A percentile compares a stretch with the other conserved stretches of the same genome.
phyloP scores from a whole-genome alignment of 768 basidiomycete genomes.

The Termitomyces sp. region DNA sequence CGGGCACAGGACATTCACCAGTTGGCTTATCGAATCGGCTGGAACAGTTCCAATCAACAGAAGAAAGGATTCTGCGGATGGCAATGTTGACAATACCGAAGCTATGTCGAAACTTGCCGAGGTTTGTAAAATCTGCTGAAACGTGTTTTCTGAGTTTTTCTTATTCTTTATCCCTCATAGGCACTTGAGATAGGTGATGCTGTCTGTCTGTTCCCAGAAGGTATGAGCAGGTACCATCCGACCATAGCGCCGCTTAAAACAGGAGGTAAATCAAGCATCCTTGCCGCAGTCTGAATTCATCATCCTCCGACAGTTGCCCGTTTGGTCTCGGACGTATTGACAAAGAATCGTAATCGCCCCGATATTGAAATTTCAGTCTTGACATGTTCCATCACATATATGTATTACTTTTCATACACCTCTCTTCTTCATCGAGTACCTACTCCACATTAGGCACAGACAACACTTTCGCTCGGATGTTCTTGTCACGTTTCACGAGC shows the following conservation, averaged over 20 bases:
- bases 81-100: slow-evolving; percentile 55
- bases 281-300: not conserved
- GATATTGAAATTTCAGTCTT: slow-evolving; percentile 69
- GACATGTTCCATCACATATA: slow-evolving; percentile 81
- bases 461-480: slow-evolving; percentile 89
- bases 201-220: slow-evolving; percentile 83
- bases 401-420: slow-evolving; percentile 33
- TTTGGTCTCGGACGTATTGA: slow-evolving; percentile 72
- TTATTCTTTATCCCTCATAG: slow-evolving; percentile 34
- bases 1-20: slow-evolving; percentile 76
- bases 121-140: slow-evolving; percentile 28
- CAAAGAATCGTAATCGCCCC: slow-evolving; percentile 59
- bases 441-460: slow-evolving; percentile 51
- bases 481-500: slow-evolving; percentile 74
- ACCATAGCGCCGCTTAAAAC: slow-evolving; percentile 86
- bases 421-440: not conserved
- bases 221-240: slow-evolving; percentile 79
- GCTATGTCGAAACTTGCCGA: slow-evolving; percentile 66
- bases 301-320: slow-evolving; percentile 58
- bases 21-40: slow-evolving; percentile 86
- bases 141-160: not conserved
- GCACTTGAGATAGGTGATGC: slow-evolving; percentile 74
- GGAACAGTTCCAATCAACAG: slow-evolving; percentile 84
- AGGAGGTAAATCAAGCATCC: slow-evolving; percentile 47
- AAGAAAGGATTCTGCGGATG: slow-evolving; percentile 60